A percentile compares a stretch with the other conserved stretches of the same genome.
phyloP scores from a whole-genome alignment of 2,329 filamentous ascomycete species.

The Aspergillus sp. region DNA sequence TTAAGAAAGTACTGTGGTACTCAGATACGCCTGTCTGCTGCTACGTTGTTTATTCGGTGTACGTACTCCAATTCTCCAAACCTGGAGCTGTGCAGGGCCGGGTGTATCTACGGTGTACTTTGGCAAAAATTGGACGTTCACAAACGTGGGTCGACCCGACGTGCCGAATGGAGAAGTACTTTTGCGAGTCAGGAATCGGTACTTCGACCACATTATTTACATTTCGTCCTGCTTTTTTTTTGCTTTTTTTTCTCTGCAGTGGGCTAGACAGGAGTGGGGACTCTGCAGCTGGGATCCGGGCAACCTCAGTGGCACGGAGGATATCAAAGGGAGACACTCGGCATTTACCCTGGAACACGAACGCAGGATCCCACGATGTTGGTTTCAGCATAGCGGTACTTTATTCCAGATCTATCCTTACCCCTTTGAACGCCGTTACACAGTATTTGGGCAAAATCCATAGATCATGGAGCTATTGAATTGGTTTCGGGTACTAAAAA shows the following conservation, averaged over 20 bases:
- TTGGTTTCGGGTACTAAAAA: background rate
- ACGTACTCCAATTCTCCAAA: background rate
- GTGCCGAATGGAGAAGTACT: background rate
- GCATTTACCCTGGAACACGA: background rate
- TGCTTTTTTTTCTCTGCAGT: background rate
- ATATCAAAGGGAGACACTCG: background rate
- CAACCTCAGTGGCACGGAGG: background rate
- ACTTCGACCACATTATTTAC: background rate
- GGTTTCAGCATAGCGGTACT: background rate
- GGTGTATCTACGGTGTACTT: background rate
- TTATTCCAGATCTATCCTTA: background rate
- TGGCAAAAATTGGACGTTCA: background rate
- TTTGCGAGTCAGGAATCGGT: background rate
- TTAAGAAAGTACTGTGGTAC: background rate
- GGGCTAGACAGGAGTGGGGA: constrained; percentile 3
- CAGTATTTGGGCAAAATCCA: background rate
- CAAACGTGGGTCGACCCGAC: background rate
- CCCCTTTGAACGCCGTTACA: constrained; percentile 1
- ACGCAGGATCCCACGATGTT: background rate
- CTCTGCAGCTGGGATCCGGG: background rate
- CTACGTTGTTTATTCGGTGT: background rate
- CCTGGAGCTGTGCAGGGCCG: background rate
- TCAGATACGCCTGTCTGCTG: background rate
- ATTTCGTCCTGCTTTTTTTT: background rate
- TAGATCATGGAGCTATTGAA: constrained; percentile 2